phyloP scores from a whole-genome alignment of 2,329 filamentous ascomycete species.

The Penicillium nordicum region DNA sequence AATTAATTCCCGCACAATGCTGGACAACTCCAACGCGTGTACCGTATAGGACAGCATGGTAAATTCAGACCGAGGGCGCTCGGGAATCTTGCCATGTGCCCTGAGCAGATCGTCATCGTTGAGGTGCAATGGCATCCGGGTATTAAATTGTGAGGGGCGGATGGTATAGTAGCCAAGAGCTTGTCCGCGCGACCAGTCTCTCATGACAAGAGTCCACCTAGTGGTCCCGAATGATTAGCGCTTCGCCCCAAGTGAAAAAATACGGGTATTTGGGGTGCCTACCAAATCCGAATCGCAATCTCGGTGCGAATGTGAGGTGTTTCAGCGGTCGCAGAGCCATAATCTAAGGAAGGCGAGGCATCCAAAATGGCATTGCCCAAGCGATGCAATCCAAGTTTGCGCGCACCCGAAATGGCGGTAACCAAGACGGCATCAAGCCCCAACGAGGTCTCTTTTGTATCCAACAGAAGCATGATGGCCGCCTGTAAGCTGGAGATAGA shows the following conservation, averaged over 20 bases:
- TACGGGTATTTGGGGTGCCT: neutral
- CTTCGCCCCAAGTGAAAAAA: neutral
- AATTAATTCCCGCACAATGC: neutral
- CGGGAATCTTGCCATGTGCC: neutral
- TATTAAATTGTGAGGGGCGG: constrained; percentile 15
- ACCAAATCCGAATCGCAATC: neutral
- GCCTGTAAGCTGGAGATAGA: neutral
- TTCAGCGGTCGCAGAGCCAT: neutral
- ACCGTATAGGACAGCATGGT: neutral
- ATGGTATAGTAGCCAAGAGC: constrained; percentile 18
- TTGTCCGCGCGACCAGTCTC: constrained; percentile 20
- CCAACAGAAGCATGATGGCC: neutral
- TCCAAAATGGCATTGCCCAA: too few species aligned
- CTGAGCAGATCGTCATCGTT: neutral
- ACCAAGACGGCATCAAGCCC: neutral
- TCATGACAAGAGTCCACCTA: constrained; percentile 4
- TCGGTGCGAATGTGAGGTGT: neutral
- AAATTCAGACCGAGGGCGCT: neutral
- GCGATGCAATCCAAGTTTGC: neutral
- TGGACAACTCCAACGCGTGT: neutral
- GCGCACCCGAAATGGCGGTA: neutral
- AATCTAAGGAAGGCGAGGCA: neutral
- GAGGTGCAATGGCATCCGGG: constrained; percentile 5
- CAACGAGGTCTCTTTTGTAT: neutral
- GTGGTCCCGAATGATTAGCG: neutral